Conservation (phyloP, 2,329 filamentous ascomycete species). For the Aspergillus transmontanensis region DNA sequence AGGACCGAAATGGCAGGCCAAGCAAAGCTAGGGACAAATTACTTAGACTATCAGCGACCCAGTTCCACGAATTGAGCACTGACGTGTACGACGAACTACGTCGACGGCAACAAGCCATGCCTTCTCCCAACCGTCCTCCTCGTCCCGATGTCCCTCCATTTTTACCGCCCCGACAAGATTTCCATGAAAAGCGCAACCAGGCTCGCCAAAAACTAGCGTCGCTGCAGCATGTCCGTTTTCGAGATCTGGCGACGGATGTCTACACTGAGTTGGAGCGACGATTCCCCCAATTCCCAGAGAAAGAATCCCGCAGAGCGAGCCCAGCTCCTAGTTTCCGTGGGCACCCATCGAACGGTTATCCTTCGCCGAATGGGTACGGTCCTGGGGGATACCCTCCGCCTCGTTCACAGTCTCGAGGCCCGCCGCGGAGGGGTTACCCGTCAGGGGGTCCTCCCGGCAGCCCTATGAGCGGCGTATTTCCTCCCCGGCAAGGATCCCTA, state of each 20-base stretch:
- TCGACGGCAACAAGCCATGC: constrained; percentile 72
- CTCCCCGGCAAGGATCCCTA: constrained; percentile 45
- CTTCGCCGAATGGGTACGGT: constrained; percentile 59
- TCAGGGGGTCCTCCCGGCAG: constrained; percentile 41
- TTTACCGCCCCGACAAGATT: constrained; percentile 80
- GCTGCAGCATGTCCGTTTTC: constrained; percentile 80
- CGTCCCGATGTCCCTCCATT: constrained; percentile 63
- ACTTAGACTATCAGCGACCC: constrained; percentile 81
- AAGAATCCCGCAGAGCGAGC: constrained; percentile 70
- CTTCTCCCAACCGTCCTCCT: constrained; percentile 44
- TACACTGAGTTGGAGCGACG: constrained; percentile 92
- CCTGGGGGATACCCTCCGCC: constrained; percentile 39
- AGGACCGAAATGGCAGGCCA: constrained; percentile 73
- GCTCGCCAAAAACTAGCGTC: constrained; percentile 94
- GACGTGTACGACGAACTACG: constrained; percentile 96
- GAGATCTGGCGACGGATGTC: constrained; percentile 91
- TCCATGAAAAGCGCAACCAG: constrained; percentile 96
- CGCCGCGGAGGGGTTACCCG: constrained; percentile 39
- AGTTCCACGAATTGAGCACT: constrained; percentile 96
- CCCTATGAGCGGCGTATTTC: constrained; percentile 34
- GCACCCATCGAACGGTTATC: constrained; percentile 56
- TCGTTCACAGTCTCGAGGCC: constrained; percentile 47
- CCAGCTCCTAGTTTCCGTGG: constrained; percentile 65
- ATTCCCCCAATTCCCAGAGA: constrained; percentile 76
- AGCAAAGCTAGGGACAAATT: constrained; percentile 95